Evolutionary conservation across 2,329 filamentous ascomycete genomes (phyloP).

Genomic region (Phaeomoniella chlamydospora): DNA sequence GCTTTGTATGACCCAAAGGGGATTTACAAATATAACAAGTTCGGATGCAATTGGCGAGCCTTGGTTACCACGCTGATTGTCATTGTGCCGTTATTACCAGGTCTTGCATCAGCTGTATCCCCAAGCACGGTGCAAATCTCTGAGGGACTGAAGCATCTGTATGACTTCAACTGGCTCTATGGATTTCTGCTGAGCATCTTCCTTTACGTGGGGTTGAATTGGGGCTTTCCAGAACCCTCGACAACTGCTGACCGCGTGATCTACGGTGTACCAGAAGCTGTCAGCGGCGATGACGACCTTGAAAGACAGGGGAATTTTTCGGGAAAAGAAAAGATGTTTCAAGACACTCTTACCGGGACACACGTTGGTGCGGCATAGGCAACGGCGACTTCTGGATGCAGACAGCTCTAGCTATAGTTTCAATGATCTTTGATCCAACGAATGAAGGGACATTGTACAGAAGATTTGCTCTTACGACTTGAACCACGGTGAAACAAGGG

Average conservation of each 20-base stretch:
- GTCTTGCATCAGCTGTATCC: constrained; percentile 4
- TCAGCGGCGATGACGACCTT: not conserved
- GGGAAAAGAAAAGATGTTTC: not conserved
- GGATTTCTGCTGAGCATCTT: constrained; percentile 4
- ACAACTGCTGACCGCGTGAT: not conserved
- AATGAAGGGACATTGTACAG: too few species aligned
- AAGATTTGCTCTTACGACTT: too few species aligned
- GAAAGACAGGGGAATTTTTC: not conserved
- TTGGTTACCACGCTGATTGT: constrained; percentile 41
- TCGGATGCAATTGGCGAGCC: constrained; percentile 44
- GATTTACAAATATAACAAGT: constrained; percentile 33
- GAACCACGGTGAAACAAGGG: too few species aligned
- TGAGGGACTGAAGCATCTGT: constrained; percentile 5
- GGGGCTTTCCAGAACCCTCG: not conserved
- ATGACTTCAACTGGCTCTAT: constrained; percentile 6
- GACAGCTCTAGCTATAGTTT: not conserved
- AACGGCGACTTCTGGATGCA: too few species aligned
- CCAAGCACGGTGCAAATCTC: constrained; percentile 2
- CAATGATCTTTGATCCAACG: not conserved
- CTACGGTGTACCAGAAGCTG: not conserved
- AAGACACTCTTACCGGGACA: not conserved
- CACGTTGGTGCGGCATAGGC: not conserved
- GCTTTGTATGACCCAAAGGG: constrained; percentile 34
- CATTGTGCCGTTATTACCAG: constrained; percentile 42
- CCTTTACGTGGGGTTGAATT: constrained; percentile 4